A percentile compares a stretch with the other conserved stretches of the same genome.
Evolutionary conservation across 1,284 basidiomycete genomes (phyloP).

Genomic region (Calocybe gambosa): DNA sequence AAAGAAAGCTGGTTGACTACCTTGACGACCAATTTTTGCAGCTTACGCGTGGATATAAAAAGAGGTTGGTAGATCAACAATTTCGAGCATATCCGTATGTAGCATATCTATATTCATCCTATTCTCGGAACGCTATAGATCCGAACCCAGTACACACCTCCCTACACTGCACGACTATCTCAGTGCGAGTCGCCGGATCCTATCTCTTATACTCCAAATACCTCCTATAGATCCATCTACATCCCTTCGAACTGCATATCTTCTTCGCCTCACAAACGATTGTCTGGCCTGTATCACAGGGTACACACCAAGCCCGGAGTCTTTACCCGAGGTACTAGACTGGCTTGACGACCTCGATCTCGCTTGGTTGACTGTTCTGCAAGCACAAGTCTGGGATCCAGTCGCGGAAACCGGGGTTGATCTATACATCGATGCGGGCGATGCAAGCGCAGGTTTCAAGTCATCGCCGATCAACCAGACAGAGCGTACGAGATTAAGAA

Average conservation of each 20-base stretch:
- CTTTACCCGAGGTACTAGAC: constrained; percentile 47
- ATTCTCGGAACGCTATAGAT: constrained; percentile 27
- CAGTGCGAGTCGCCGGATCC: constrained; percentile 34
- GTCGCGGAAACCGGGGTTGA: constrained; percentile 40
- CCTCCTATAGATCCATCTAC: constrained; percentile 50
- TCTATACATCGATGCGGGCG: constrained; percentile 33
- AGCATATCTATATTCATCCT: constrained; percentile 2
- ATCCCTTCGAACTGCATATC: constrained; percentile 52
- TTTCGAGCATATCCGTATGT: background rate
- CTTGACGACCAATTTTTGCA: constrained; percentile 60
- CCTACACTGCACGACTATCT: constrained; percentile 55
- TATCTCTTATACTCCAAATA: constrained; percentile 42
- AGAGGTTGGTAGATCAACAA: constrained; percentile 44
- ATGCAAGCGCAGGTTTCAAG: constrained; percentile 22
- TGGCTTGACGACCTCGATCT: constrained; percentile 66
- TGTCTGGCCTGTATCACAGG: constrained; percentile 51
- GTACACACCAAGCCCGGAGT: constrained; percentile 40
- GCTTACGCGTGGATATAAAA: constrained; percentile 61
- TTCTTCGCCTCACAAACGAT: constrained; percentile 68
- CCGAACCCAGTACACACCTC: constrained; percentile 44
- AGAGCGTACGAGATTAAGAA: constrained; percentile 58
- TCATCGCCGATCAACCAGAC: constrained; percentile 55
- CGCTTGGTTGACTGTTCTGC: constrained; percentile 62
- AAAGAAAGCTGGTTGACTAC: constrained; percentile 55
- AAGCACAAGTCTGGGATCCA: constrained; percentile 58